These are phyloP conservation scores for Triadica sebifera DNA, from an alignment of 345 rosid species.

Conservation along the genomic window DNA sequence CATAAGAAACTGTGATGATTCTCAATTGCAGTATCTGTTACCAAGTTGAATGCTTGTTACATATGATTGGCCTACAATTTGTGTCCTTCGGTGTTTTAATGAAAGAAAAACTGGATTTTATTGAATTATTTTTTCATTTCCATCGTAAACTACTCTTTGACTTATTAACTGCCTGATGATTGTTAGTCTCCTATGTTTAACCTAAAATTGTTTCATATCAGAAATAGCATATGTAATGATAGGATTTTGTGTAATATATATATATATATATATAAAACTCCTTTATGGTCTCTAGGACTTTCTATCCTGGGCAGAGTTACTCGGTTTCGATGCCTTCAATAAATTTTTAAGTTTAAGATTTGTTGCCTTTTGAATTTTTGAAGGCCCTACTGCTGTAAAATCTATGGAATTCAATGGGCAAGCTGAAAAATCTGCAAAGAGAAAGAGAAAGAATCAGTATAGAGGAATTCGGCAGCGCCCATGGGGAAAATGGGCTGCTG, in stretches of 20 bases:
- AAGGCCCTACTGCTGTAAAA: constrained; percentile 41
- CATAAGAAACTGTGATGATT: too few species aligned
- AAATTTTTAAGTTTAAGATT: background rate
- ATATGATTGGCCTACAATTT: background rate
- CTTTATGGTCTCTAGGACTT: background rate
- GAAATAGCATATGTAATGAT: background rate
- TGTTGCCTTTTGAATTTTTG: constrained; percentile 1
- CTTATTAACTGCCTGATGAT: background rate
- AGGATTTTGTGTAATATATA: too few species aligned
- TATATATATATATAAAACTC: too few species aligned
- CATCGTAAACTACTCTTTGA: background rate
- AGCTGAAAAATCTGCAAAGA: constrained; percentile 66
- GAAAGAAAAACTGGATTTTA: background rate
- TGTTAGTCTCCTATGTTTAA: background rate
- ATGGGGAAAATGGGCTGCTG: constrained; percentile 99
- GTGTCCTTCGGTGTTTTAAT: background rate
- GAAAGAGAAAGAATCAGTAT: constrained; percentile 89
- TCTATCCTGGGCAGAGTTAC: background rate
- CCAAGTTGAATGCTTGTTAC: background rate
- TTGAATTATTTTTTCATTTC: background rate
- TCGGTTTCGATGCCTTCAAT: background rate
- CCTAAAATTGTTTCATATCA: background rate
- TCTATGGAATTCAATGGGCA: constrained; percentile 42
- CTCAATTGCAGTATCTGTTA: background rate
- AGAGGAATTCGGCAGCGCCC: constrained; percentile 95